Conservation (phyloP, 495 filamentous ascomycete genomes). For the Amphirosellinia nigrospora region DNA sequence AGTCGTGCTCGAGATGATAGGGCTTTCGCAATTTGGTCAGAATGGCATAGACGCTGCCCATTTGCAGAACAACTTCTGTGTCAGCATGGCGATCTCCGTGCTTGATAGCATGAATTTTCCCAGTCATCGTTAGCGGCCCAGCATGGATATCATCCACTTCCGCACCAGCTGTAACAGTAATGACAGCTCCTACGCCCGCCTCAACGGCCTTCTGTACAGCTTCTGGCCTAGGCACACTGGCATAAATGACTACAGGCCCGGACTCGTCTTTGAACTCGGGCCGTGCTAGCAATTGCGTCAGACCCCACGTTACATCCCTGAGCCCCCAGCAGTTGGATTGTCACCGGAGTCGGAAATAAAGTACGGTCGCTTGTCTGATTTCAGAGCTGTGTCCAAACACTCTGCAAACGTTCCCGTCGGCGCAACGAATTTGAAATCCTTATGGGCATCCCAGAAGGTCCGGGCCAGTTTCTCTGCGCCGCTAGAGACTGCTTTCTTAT, state of each 20-base stretch:
- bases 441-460: constrained; percentile 56
- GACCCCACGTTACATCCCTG: constrained; percentile 61
- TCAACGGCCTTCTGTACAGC: constrained; percentile 52
- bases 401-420: constrained; percentile 58
- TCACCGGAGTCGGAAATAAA: constrained; percentile 67
- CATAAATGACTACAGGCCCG: constrained; percentile 59
- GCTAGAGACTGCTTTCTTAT: constrained; percentile 40
- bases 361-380: constrained; percentile 54
- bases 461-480: constrained; percentile 56
- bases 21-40: constrained; percentile 63
- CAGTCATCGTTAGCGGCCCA: constrained; percentile 60
- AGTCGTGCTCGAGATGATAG: constrained; percentile 63
- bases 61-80: constrained; percentile 58
- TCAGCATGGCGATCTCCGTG: constrained; percentile 57
- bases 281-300: constrained; percentile 53
- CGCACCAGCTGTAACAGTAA: constrained; percentile 62
- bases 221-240: constrained; percentile 59
- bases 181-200: constrained; percentile 56
- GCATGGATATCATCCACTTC: constrained; percentile 60
- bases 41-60: constrained; percentile 61
- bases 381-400: constrained; percentile 56
- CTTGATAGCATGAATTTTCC: constrained; percentile 59
- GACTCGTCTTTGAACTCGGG: constrained; percentile 51
- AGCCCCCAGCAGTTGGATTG: constrained; percentile 63
- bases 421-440: constrained; percentile 60